These are phyloP conservation scores for Aureoboletus auriporus DNA, from an alignment of 768 basidiomycete genomes.

Conservation along the genomic window DNA sequence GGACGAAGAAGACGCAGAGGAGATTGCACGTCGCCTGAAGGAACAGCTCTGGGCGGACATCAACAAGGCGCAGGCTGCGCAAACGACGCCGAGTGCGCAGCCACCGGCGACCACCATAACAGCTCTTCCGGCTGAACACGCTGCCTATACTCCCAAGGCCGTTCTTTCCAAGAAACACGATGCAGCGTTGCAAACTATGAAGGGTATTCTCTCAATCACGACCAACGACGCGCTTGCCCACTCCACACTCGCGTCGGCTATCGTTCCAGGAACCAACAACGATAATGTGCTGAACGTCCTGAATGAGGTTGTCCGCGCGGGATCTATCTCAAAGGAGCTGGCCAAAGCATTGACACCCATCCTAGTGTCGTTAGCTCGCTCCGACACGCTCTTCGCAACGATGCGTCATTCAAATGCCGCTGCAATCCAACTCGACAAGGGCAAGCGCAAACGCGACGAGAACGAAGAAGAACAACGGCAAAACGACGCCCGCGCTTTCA, in stretches of 20 bases:
- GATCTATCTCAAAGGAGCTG: slow-evolving; percentile 47
- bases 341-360: slow-evolving; percentile 56
- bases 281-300: slow-evolving; percentile 55
- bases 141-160: slow-evolving; percentile 9
- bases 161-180: slow-evolving; percentile 43
- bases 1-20: slow-evolving; percentile 67
- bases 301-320: slow-evolving; percentile 42
- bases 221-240: slow-evolving; percentile 54
- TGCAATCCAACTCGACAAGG: slow-evolving; percentile 58
- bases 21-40: slow-evolving; percentile 68
- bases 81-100: slow-evolving; percentile 18
- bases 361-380: slow-evolving; percentile 63
- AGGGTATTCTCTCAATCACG: slow-evolving; percentile 54
- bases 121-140: slow-evolving; percentile 3
- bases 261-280: slow-evolving; percentile 43
- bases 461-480: slow-evolving; percentile 31
- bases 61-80: slow-evolving; percentile 55
- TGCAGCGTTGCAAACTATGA: slow-evolving; percentile 62
- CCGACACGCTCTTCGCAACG: slow-evolving; percentile 60
- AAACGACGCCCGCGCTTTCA: slow-evolving; percentile 30
- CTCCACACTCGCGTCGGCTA: slow-evolving; percentile 46
- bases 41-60: slow-evolving; percentile 79
- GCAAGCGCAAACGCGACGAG: slow-evolving; percentile 73
- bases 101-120: neutral
- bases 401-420: slow-evolving; percentile 62